A percentile compares a stretch with the other conserved stretches of the same genome.
Evolutionary conservation across 1,284 basidiomycete species (phyloP).

Genomic region (Moniliophthora roreri): DNA sequence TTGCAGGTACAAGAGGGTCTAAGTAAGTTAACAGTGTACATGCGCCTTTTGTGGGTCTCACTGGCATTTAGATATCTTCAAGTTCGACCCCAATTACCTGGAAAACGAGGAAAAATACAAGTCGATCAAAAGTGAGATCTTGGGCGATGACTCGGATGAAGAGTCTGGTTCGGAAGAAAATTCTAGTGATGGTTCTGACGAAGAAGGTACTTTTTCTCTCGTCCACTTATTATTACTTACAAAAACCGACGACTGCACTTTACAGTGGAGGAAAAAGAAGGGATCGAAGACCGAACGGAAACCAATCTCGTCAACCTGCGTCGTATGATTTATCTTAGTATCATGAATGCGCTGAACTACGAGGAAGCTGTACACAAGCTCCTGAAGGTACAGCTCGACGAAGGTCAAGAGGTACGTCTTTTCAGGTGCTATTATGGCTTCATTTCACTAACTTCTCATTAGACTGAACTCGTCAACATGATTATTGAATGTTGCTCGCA

Average conservation of each 20-base stretch:
- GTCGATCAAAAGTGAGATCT: slow-evolving; percentile 90
- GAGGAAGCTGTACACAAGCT: slow-evolving; percentile 99
- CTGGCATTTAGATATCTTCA: slow-evolving; percentile 81
- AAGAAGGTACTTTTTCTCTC: slow-evolving; percentile 49
- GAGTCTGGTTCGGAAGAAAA: slow-evolving; percentile 59
- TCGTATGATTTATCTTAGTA: slow-evolving; percentile 93
- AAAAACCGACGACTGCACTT: slow-evolving; percentile 13
- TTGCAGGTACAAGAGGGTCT: slow-evolving; percentile 92
- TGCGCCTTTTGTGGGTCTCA: slow-evolving; percentile 10
- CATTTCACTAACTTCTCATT: slow-evolving; percentile 10
- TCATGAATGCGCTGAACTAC: slow-evolving; percentile 98
- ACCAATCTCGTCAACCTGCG: slow-evolving; percentile 96
- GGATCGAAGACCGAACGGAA: slow-evolving; percentile 93
- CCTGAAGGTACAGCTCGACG: slow-evolving; percentile 88
- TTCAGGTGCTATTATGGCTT: background rate
- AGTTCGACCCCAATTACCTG: slow-evolving; percentile 85
- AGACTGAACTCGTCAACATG: slow-evolving; percentile 98
- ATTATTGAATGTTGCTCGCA: slow-evolving; percentile 99
- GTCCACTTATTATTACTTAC: background rate
- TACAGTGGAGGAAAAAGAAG: slow-evolving; percentile 76
- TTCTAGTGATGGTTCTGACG: slow-evolving; percentile 40
- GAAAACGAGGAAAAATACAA: slow-evolving; percentile 96
- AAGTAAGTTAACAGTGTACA: too few species aligned
- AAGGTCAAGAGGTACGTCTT: slow-evolving; percentile 83
- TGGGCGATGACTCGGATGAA: slow-evolving; percentile 86